Percentiles rank a stretch among this genome's conserved stretches.
phyloP scores from a whole-genome alignment of 2,329 filamentous ascomycete species.

The Rasamsonia emersonii region DNA sequence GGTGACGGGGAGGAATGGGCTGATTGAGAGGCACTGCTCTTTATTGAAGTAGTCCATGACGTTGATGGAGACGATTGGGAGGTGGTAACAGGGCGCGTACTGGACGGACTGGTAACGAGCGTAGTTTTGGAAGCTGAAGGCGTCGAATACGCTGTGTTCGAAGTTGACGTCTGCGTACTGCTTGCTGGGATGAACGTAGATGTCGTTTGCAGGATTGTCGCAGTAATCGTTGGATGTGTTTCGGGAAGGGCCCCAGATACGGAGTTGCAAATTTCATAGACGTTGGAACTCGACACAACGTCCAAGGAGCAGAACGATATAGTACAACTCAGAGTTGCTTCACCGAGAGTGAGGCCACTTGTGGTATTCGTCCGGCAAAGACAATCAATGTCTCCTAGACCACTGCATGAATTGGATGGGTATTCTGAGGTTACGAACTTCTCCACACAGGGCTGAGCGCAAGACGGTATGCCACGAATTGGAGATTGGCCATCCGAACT shows the following conservation, averaged over 20 bases:
- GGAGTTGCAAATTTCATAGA: slow-evolving; percentile 49
- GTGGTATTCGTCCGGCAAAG: slow-evolving; percentile 54
- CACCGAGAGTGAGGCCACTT: slow-evolving; percentile 61
- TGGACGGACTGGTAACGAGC: no score
- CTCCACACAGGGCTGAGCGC: slow-evolving; percentile 53
- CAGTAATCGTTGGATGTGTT: slow-evolving; percentile 30
- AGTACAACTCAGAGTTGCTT: slow-evolving; percentile 61
- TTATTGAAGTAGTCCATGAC: no score
- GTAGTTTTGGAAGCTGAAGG: slow-evolving; percentile 1
- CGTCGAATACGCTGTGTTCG: not conserved
- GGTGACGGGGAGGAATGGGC: slow-evolving; percentile 6
- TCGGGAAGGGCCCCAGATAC: slow-evolving; percentile 25
- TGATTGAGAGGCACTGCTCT: no score
- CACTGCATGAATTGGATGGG: slow-evolving; percentile 40
- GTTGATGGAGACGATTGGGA: slow-evolving; percentile 4
- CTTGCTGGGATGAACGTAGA: slow-evolving; percentile 8
- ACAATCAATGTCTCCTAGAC: slow-evolving; percentile 49
- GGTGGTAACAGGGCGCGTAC: slow-evolving; percentile 2
- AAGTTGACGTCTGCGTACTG: slow-evolving; percentile 6
- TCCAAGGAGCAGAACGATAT: slow-evolving; percentile 47
- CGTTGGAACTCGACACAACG: slow-evolving; percentile 36
- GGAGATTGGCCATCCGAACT: slow-evolving; percentile 19
- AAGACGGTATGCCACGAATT: slow-evolving; percentile 45
- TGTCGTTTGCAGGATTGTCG: slow-evolving; percentile 18
- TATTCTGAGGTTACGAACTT: slow-evolving; percentile 57